A percentile compares a stretch with the other conserved stretches of the same genome.
Conservation (phyloP, 495 filamentous ascomycete species). For the Viridothelium virens region DNA sequence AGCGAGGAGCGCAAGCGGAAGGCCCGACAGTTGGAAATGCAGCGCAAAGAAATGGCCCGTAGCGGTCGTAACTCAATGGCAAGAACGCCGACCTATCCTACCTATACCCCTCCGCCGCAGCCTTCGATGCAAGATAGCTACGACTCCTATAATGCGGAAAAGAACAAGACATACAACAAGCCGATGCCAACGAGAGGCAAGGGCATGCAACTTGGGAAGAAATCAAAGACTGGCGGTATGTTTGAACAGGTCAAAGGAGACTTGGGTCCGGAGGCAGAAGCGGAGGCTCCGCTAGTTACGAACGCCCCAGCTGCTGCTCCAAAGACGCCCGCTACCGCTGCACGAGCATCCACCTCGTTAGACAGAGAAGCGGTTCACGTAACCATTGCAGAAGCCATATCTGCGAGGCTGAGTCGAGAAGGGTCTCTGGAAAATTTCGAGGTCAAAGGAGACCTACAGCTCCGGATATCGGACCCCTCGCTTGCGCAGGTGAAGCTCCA, state of each 20-base stretch:
- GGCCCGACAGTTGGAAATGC: conserved; percentile 95
- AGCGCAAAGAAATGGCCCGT: conserved; percentile 82
- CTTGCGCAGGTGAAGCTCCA: conserved; percentile 83
- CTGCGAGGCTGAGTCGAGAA: conserved; percentile 77
- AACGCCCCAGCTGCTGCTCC: conserved; percentile 46
- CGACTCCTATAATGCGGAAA: conserved; percentile 90
- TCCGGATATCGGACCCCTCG: conserved; percentile 77
- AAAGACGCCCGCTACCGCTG: conserved; percentile 38
- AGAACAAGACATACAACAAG: conserved; percentile 59
- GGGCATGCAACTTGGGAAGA: conserved; percentile 98
- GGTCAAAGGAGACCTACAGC: conserved; percentile 81
- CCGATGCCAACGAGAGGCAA: conserved; percentile 73
- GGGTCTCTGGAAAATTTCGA: conserved; percentile 74
- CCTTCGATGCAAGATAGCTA: conserved; percentile 70
- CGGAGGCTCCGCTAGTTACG: conserved; percentile 68
- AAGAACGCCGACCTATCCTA: conserved; percentile 73
- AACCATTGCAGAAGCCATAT: conserved; percentile 78
- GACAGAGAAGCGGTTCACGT: conserved; percentile 52
- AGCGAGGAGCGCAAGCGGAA: conserved; percentile 96
- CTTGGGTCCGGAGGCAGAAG: conserved; percentile 68
- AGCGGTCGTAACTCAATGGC: conserved; percentile 50
- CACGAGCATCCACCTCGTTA: conserved; percentile 49
- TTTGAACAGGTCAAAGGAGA: conserved; percentile 92
- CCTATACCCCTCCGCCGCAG: conserved; percentile 53
- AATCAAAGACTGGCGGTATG: conserved; percentile 92